A percentile compares a stretch with the other conserved stretches of the same genome.
Conservation (phyloP, 148 eudicot species). For the Diospyros kaki region DNA sequence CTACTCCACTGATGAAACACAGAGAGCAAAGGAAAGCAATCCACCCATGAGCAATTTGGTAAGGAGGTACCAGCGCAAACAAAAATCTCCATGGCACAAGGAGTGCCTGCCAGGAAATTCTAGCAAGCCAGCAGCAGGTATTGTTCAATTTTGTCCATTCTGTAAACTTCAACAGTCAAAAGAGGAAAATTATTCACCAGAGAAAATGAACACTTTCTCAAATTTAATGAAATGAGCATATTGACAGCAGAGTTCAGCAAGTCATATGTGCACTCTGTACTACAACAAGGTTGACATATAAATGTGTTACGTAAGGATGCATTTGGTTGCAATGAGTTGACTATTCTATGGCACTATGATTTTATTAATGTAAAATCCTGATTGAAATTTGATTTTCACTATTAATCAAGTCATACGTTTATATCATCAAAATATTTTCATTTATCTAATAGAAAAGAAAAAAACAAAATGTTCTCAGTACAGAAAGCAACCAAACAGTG, state of each 20-base stretch:
- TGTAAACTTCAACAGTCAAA: slow-evolving; percentile 47
- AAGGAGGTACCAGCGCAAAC: slow-evolving; percentile 83
- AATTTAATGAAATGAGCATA: background rate
- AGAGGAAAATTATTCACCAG: slow-evolving; percentile 12
- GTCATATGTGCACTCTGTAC: background rate
- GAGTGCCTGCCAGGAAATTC: slow-evolving; percentile 50
- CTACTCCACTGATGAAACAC: slow-evolving; percentile 70
- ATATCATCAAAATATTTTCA: no score
- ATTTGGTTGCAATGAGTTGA: slow-evolving; percentile 3
- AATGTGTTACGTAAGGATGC: background rate
- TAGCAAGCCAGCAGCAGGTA: slow-evolving; percentile 25
- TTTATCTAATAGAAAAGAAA: no score
- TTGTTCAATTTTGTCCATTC: slow-evolving; percentile 36
- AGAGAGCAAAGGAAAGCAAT: slow-evolving; percentile 77
- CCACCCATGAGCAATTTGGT: slow-evolving; percentile 86
- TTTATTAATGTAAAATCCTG: background rate
- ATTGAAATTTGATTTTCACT: background rate
- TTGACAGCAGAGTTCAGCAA: background rate
- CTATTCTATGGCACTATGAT: background rate
- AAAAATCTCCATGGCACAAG: slow-evolving; percentile 70
- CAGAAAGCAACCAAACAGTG: background rate
- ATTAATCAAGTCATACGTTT: no score
- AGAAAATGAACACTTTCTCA: background rate
- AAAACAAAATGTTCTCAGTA: background rate
- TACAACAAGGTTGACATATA: background rate